phyloP scores from a whole-genome alignment of 2,329 filamentous ascomycete genomes.

The Phyllosticta citrichinensis region DNA sequence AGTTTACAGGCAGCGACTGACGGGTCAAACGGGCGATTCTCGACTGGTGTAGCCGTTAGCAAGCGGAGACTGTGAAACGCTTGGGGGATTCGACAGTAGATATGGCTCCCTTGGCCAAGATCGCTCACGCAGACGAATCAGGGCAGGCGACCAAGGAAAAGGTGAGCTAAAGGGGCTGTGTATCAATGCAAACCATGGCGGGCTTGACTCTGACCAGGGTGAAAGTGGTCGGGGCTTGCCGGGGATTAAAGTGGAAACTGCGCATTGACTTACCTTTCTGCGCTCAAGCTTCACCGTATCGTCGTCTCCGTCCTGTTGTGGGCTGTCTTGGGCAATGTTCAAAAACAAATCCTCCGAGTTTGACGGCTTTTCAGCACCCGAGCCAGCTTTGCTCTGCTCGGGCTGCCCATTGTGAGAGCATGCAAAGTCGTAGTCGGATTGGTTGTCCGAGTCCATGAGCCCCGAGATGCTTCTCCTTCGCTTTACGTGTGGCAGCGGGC shows the following conservation, averaged over 20 bases:
- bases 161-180: not conserved
- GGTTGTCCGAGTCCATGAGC: constrained; percentile 15
- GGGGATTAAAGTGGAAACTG: not conserved
- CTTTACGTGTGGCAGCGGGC: not conserved
- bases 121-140: not conserved
- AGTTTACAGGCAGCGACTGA: constrained; percentile 24
- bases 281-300: constrained; percentile 20
- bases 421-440: constrained; percentile 22
- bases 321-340: constrained; percentile 30
- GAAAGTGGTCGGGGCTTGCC: not conserved
- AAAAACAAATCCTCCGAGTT: constrained; percentile 31
- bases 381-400: constrained; percentile 5
- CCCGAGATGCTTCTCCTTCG: not conserved
- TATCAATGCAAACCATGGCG: not conserved
- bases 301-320: constrained; percentile 17
- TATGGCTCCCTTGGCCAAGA: not conserved
- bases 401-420: constrained; percentile 18
- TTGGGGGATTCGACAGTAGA: not conserved
- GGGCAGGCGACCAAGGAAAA: not conserved
- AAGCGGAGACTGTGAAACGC: not conserved
- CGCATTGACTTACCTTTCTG: constrained; percentile 21
- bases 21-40: constrained; percentile 27
- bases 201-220: not conserved
- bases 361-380: constrained; percentile 1
- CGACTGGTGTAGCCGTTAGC: constrained; percentile 17